Evolutionary conservation across 352 stramenopile genomes (phyloP).

Genomic region (Globisporangium nodosum): DNA sequence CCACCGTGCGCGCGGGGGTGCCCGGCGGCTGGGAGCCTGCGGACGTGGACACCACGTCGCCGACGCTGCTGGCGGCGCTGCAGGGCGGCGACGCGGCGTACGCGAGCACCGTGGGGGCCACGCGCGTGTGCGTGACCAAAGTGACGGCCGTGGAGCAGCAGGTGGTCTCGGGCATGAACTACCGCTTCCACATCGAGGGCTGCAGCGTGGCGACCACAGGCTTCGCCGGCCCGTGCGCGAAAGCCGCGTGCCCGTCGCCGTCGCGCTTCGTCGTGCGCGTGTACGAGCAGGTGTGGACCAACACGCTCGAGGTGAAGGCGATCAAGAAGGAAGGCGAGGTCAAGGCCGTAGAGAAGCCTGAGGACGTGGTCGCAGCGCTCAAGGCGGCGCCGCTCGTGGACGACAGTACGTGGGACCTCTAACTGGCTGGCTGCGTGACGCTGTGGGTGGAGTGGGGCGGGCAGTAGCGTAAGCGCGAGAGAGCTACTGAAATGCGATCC

Average conservation of each 20-base stretch:
- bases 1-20: background rate
- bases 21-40: slow-evolving; percentile 1
- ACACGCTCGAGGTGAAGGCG: slow-evolving; percentile 54
- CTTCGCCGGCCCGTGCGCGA: slow-evolving; percentile 39
- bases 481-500: background rate
- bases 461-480: background rate
- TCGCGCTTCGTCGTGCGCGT: slow-evolving; percentile 42
- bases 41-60: background rate
- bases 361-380: background rate
- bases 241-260: slow-evolving; percentile 15
- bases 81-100: slow-evolving; percentile 13
- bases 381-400: background rate
- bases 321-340: slow-evolving; percentile 17
- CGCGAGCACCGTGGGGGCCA: slow-evolving; percentile 21
- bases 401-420: slow-evolving; percentile 14
- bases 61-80: slow-evolving; percentile 10
- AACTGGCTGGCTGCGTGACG: background rate
- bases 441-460: too few species aligned
- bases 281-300: slow-evolving; percentile 60
- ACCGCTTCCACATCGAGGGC: slow-evolving; percentile 58
- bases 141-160: slow-evolving; percentile 24
- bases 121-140: slow-evolving; percentile 37
- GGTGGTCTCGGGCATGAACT: slow-evolving; percentile 74
- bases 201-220: slow-evolving; percentile 29
- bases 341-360: background rate